Percentiles rank a stretch among this genome's conserved stretches.
Evolutionary conservation across 257 asterid species (phyloP).

Genomic region (Asclepias syriaca): DNA sequence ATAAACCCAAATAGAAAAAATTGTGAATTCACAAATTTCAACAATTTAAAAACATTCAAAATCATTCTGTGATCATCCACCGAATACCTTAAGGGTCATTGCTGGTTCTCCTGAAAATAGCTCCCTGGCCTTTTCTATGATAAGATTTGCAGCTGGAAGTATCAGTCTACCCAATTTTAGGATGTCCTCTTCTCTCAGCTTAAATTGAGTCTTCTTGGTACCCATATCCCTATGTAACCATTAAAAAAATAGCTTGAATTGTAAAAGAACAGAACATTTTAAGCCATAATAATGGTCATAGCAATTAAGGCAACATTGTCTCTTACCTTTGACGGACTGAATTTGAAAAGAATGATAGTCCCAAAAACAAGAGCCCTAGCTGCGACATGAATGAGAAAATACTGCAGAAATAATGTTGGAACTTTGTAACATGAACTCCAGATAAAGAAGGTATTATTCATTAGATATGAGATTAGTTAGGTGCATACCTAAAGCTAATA

Average conservation of each 20-base stretch:
- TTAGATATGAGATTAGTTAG: neutral
- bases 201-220: conserved; percentile 37
- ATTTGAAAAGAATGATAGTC: conserved; percentile 65
- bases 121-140: conserved; percentile 45
- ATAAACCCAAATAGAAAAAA: neutral
- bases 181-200: conserved; percentile 70
- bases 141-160: conserved; percentile 77
- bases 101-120: conserved; percentile 95
- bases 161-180: conserved; percentile 51
- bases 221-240: conserved; percentile 36
- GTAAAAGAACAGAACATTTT: neutral
- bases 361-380: conserved; percentile 67
- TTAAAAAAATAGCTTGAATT: conserved; percentile 9
- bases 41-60: neutral
- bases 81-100: conserved; percentile 71
- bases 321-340: conserved; percentile 68
- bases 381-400: conserved; percentile 72
- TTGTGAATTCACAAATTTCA: neutral
- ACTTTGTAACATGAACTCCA: neutral
- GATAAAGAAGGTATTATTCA: neutral
- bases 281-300: neutral
- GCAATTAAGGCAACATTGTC: neutral
- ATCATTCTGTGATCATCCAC: neutral
- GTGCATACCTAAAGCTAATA: conserved; percentile 57
- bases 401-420: conserved; percentile 36